phyloP scores from a whole-genome alignment of 2,329 filamentous ascomycete genomes.

The Fusarium mundagurra region DNA sequence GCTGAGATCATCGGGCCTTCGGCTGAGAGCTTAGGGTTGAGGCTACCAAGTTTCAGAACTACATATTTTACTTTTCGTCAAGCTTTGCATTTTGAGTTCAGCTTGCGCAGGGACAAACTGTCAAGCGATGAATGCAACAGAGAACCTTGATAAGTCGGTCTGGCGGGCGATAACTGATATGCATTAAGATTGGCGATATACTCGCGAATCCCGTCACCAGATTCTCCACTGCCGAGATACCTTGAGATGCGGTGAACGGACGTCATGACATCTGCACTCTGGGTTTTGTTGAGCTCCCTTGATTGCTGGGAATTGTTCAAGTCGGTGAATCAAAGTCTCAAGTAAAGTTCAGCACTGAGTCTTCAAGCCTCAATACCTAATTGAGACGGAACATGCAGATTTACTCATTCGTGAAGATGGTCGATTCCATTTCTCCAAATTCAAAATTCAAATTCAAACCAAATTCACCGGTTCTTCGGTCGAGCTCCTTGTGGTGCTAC shows the following conservation, averaged over 20 bases:
- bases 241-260: neutral
- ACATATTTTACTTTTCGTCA: neutral
- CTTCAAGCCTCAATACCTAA: constrained; percentile 21
- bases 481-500: constrained; percentile 16
- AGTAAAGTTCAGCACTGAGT: constrained; percentile 20
- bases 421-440: neutral
- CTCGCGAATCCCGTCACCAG: neutral
- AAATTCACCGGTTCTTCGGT: constrained; percentile 16
- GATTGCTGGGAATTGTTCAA: neutral
- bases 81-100: constrained; percentile 21
- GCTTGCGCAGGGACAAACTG: constrained; percentile 18
- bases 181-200: constrained; percentile 6
- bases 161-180: neutral
- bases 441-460: neutral
- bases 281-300: neutral
- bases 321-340: neutral
- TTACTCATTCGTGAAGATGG: neutral
- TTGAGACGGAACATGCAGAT: neutral
- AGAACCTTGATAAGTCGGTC: neutral
- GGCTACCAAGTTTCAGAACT: neutral
- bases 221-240: neutral
- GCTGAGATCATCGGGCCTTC: neutral
- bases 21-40: neutral
- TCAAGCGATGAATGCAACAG: neutral
- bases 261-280: neutral